Evolutionary conservation across 2,329 filamentous ascomycete species (phyloP).

Genomic region (Aspergillus neotritici): DNA sequence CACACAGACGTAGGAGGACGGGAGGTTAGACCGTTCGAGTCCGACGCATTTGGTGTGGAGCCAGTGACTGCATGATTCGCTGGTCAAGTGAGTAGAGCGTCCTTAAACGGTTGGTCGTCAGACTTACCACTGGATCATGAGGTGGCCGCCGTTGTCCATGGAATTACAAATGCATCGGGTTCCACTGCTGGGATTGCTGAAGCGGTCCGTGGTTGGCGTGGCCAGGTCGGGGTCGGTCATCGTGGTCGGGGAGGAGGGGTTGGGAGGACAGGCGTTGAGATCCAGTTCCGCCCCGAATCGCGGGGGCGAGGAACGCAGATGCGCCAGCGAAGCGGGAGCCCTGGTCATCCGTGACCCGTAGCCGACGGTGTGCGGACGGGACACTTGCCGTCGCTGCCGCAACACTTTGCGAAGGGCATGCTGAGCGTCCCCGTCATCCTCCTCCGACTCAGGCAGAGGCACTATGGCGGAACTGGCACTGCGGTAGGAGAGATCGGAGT

Average conservation of each 20-base stretch:
- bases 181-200: slow-evolving; percentile 47
- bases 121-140: slow-evolving; percentile 55
- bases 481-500: slow-evolving; percentile 29
- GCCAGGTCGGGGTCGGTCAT: slow-evolving; percentile 46
- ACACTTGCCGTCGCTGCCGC: slow-evolving; percentile 27
- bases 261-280: slow-evolving; percentile 35
- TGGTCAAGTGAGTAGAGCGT: slow-evolving; percentile 18
- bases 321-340: slow-evolving; percentile 28
- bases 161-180: slow-evolving; percentile 56
- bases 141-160: slow-evolving; percentile 48
- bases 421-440: slow-evolving; percentile 40
- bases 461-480: slow-evolving; percentile 25
- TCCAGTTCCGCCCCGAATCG: slow-evolving; percentile 33
- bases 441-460: slow-evolving; percentile 22
- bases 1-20: slow-evolving; percentile 47
- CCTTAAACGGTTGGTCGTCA: neutral
- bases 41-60: slow-evolving; percentile 56
- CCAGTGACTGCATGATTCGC: slow-evolving; percentile 60
- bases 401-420: slow-evolving; percentile 44
- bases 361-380: slow-evolving; percentile 23
- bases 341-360: slow-evolving; percentile 26
- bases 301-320: slow-evolving; percentile 43
- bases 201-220: slow-evolving; percentile 51
- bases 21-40: slow-evolving; percentile 44
- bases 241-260: slow-evolving; percentile 45